These are phyloP conservation scores for Prosopis cineraria DNA, from an alignment of 306 rosid genomes.

Conservation along the genomic window DNA sequence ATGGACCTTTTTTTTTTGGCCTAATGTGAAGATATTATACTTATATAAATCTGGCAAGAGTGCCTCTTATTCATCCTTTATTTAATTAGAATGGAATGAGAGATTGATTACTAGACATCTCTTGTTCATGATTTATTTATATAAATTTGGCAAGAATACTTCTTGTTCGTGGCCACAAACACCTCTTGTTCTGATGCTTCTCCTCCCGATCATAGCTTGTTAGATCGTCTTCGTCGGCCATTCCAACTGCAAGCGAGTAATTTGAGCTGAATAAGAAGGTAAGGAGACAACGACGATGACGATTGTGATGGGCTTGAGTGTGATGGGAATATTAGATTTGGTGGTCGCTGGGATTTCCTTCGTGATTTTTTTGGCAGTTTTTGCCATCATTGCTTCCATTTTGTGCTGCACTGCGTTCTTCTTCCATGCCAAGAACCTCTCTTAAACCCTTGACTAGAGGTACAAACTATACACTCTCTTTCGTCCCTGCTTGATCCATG, in stretches of 20 bases:
- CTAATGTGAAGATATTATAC: too few species aligned
- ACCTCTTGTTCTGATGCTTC: constrained; percentile 8
- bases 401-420: constrained; percentile 70
- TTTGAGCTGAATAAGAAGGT: constrained; percentile 1
- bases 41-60: too few species aligned
- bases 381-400: constrained; percentile 65
- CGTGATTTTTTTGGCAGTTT: constrained; percentile 49
- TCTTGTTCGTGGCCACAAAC: too few species aligned
- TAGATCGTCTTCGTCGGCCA: neutral
- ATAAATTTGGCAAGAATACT: too few species aligned
- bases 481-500: neutral
- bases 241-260: neutral
- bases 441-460: constrained; percentile 35
- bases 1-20: too few species aligned
- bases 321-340: constrained; percentile 63
- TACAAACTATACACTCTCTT: neutral
- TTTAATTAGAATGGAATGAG: too few species aligned
- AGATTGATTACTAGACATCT: too few species aligned
- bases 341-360: constrained; percentile 66
- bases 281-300: constrained; percentile 23
- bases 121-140: too few species aligned
- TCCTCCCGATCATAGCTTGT: neutral
- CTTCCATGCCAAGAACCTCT: constrained; percentile 51
- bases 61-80: too few species aligned
- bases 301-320: constrained; percentile 49